Conservation (phyloP, 768 basidiomycete species). For the Podaxis rugospora region DNA sequence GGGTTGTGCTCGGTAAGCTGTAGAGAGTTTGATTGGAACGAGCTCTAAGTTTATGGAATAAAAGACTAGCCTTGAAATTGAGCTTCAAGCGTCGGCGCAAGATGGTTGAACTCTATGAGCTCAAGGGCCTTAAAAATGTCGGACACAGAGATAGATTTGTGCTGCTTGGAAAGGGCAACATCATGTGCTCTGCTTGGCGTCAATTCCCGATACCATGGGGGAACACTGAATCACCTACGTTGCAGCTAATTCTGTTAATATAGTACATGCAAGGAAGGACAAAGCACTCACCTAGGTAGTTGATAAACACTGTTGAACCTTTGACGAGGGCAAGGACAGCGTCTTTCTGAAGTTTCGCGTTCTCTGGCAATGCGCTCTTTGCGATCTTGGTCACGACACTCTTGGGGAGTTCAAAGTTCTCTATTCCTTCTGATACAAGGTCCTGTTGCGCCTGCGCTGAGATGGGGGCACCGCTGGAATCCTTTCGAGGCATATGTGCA, state of each 20-base stretch:
- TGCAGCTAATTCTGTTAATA: slow-evolving; percentile 33
- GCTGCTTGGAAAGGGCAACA: slow-evolving; percentile 76
- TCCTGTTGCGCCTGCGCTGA: slow-evolving; percentile 79
- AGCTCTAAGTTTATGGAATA: not conserved
- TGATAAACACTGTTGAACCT: slow-evolving; percentile 93
- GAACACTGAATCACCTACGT: slow-evolving; percentile 31
- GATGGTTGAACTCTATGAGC: slow-evolving; percentile 69
- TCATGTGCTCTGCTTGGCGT: slow-evolving; percentile 70
- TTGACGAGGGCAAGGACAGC: slow-evolving; percentile 81
- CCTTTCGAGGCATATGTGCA: slow-evolving; percentile 64
- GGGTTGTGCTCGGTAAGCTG: slow-evolving; percentile 62
- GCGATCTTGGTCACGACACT: slow-evolving; percentile 80
- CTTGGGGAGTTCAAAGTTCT: slow-evolving; percentile 86
- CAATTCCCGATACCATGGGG: not conserved
- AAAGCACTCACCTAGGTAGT: slow-evolving; percentile 72
- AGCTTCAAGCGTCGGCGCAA: slow-evolving; percentile 54
- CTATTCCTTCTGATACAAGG: slow-evolving; percentile 77
- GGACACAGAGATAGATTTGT: slow-evolving; percentile 85
- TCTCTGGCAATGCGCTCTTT: slow-evolving; percentile 81
- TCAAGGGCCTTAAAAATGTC: slow-evolving; percentile 89
- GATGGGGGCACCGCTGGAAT: slow-evolving; percentile 46
- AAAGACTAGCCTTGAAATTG: slow-evolving; percentile 57
- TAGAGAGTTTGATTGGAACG: not conserved
- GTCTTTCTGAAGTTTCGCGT: slow-evolving; percentile 86
- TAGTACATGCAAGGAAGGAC: not conserved